Base-by-base conservation (phyloP, 108 stramenopile species). In the Epithemia pelagica region DNA sequence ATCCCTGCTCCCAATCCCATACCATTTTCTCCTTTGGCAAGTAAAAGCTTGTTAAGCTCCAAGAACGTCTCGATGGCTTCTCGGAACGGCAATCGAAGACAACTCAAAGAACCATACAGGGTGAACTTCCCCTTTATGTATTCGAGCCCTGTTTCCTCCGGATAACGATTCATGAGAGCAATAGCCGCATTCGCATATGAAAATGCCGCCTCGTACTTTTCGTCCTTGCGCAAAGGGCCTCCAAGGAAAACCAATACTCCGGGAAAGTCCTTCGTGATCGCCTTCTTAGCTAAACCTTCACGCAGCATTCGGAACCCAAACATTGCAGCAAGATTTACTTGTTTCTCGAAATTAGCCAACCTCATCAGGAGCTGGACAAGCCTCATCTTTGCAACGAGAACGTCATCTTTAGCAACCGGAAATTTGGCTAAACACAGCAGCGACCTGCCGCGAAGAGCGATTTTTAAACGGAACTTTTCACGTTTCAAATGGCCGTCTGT, bases 1-100 rank as follows among this genome's bases (percentile, higher is more conserved):
- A 77, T 33, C 23, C 52, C 62, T 52, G 61, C 28, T 0, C 70
- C 61, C 21, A 77, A 31, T n/a, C 71, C 67, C 7, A 27, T 27
- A 0, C 72, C 76, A 19, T 64, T 30, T 23, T 68, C 23, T 10
- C 76, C 76, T 27, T 27, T 5, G 10, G 37, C 37, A 46, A 10
- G 15, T 46, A 5, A 5, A 5, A 5, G 15, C 37, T 46, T 46
- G 37, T 46, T 5, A 46, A 46, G 37, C 5, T 46, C 37, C 37
- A 46, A 46, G 10, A 46, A 46, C 10, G 37, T 15, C 15, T 46
- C 37, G 15, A 46, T 46, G 37, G 10, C 5, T 10, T 46, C 37
- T 5, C 37, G 37, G 37, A 46, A 5, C 15, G 37, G 37, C 37
- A 46, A 5, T 10, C 15, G 37, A 46, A 46, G 37, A 46, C 37